Base-by-base conservation (phyloP, 257 asterid species). In the Przewalskia tangutica region DNA sequence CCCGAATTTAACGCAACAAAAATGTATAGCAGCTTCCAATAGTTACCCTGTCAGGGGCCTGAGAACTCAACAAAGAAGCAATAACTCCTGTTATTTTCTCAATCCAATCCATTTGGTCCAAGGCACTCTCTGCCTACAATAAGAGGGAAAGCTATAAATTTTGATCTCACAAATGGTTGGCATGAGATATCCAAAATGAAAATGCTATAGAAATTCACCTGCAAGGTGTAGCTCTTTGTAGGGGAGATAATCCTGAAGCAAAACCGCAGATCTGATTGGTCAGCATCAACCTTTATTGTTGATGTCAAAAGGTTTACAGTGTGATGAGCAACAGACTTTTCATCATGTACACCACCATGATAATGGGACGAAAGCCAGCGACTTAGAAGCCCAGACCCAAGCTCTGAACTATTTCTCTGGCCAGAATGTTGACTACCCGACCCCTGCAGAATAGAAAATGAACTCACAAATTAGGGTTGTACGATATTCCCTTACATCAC, bases 51-150 rank as follows among this genome's bases (percentile, higher is more conserved):
- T 94, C 99, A 54, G 99, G 97, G 50, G 94, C 90, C 94, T 97
- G 99, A 50, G 98, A 94, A 87, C 98, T 97, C 88, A 97, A 89
- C 84, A 97, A 87, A 48, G 99, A 97, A 27, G 99, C 99, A 81
- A 97, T 94, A 81, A 94, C 98, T 80, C 99, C 99, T 0, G 99
- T 96, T 64, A 96, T 97, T 89, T 97, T 97, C 91, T 97, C 99
- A 78, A 97, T 92, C 99, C 99, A 97, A 84, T 93, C 98, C 98
- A 94, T 97, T 88, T 94, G 99, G 90, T 97, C 99, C 83, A 93
- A 87, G 84, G 98, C 93, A 87, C 97, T 97, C 89, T 97, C 99
- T 67, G 99, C 99, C 98, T 96, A 94, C 91, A 89, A 83, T 55
- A 79, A 89, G 88, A 82, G 83, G 84, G 77, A 88, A 88, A 82